Conservation (phyloP, 208 protist species). For the Spongospora subterranea region DNA sequence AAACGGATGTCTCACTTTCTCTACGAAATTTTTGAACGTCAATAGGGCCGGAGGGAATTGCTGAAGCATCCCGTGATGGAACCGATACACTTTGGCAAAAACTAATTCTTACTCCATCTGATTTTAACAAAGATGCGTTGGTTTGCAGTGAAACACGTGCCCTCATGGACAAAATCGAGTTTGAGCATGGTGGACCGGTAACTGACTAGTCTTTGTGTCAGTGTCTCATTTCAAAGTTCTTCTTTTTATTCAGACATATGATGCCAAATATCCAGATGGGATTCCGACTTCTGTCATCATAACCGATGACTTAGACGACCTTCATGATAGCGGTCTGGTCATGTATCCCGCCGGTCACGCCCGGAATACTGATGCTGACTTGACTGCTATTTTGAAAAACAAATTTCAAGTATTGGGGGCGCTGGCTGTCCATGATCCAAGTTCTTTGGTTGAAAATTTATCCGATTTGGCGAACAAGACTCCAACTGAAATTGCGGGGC, state of each 20-base stretch:
- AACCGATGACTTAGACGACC: background rate
- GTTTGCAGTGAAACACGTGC: constrained; percentile 7
- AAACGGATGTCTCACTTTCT: background rate
- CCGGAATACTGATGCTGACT: background rate
- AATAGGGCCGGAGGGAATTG: background rate
- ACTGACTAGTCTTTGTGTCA: background rate
- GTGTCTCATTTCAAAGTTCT: background rate
- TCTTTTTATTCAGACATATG: constrained; percentile 13
- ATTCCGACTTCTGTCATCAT: constrained; percentile 64
- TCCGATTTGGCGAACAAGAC: constrained; percentile 11
- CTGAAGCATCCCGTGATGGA: background rate
- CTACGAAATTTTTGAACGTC: background rate
- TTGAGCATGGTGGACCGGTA: constrained; percentile 59
- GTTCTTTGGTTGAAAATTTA: background rate
- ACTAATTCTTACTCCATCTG: constrained; percentile 52
- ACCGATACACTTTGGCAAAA: constrained; percentile 59
- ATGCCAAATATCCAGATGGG: constrained; percentile 53
- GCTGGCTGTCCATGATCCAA: constrained; percentile 35
- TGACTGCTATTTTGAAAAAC: constrained; percentile 39
- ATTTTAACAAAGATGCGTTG: constrained; percentile 42
- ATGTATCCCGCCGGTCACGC: constrained; percentile 62
- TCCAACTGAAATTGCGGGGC: constrained; percentile 9
- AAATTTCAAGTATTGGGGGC: constrained; percentile 39
- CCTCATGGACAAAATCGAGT: constrained; percentile 57
- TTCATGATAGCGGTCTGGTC: constrained; percentile 61